Conservation (phyloP, 164 flowering plant species). For the Santalum album region DNA sequence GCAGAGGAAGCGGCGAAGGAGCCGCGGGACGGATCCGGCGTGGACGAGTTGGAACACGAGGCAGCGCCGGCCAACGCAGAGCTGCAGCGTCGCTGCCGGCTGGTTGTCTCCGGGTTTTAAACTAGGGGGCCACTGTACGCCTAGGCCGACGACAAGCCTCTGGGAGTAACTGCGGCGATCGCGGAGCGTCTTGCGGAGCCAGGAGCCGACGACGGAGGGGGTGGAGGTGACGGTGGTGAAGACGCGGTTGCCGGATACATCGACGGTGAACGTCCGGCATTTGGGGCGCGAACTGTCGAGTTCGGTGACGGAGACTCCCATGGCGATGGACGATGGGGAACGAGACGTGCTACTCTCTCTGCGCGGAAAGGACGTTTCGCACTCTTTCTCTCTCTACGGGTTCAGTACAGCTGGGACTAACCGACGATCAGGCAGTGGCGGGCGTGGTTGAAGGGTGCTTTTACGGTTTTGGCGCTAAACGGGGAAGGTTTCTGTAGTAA, state of each 20-base stretch:
- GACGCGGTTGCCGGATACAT: background rate
- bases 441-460: no score
- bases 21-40: background rate
- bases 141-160: background rate
- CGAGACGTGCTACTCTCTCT: no score
- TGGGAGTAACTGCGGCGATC: background rate
- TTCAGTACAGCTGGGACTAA: no score
- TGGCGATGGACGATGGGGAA: background rate
- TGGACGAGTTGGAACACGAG: background rate
- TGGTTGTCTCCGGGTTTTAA: background rate
- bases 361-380: no score
- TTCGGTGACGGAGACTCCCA: background rate
- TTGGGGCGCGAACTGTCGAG: background rate
- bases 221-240: conserved; percentile 21
- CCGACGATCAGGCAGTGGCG: no score
- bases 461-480: no score
- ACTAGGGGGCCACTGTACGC: background rate
- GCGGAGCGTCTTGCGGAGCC: conserved; percentile 14
- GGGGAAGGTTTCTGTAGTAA: no score
- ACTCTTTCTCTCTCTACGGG: no score
- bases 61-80: background rate
- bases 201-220: conserved; percentile 10
- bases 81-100: background rate
- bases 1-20: background rate
- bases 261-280: background rate